phyloP scores from a whole-genome alignment of 768 basidiomycete species.

The Boletus rubropictus region DNA sequence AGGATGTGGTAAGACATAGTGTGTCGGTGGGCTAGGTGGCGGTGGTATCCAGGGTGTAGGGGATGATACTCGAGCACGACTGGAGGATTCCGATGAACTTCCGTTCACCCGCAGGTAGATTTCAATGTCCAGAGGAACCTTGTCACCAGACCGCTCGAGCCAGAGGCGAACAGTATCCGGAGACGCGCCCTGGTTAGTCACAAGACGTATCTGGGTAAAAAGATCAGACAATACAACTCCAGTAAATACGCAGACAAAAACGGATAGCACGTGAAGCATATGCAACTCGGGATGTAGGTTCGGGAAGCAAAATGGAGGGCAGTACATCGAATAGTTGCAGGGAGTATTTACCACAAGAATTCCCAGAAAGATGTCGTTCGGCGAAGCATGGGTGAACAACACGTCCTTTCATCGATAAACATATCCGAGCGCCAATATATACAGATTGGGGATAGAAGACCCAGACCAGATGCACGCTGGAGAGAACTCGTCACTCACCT shows the following conservation, averaged over 20 bases:
- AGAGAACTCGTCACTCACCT: slow-evolving; percentile 41
- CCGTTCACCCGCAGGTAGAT: slow-evolving; percentile 59
- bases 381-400: slow-evolving; percentile 1
- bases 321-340: neutral
- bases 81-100: slow-evolving; percentile 19
- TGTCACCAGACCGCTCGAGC: slow-evolving; percentile 72
- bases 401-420: slow-evolving; percentile 16
- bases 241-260: neutral
- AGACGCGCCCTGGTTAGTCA: slow-evolving; percentile 63
- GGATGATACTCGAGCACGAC: slow-evolving; percentile 25
- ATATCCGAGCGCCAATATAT: slow-evolving; percentile 15
- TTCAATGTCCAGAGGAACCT: slow-evolving; percentile 72
- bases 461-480: neutral
- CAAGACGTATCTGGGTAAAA: slow-evolving; percentile 56
- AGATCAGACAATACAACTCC: slow-evolving; percentile 1
- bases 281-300: neutral
- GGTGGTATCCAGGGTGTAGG: slow-evolving; percentile 31
- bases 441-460: slow-evolving; percentile 2
- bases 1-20: slow-evolving; percentile 35
- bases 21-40: slow-evolving; percentile 28
- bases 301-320: neutral
- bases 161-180: slow-evolving; percentile 78
- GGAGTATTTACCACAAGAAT: slow-evolving; percentile 2
- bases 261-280: slow-evolving; percentile 2
- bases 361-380: neutral